Evolutionary conservation across 768 basidiomycete genomes (phyloP), one percentile per base, ranked within the genome.

Genomic region (Wakefieldia striispora): DNA sequence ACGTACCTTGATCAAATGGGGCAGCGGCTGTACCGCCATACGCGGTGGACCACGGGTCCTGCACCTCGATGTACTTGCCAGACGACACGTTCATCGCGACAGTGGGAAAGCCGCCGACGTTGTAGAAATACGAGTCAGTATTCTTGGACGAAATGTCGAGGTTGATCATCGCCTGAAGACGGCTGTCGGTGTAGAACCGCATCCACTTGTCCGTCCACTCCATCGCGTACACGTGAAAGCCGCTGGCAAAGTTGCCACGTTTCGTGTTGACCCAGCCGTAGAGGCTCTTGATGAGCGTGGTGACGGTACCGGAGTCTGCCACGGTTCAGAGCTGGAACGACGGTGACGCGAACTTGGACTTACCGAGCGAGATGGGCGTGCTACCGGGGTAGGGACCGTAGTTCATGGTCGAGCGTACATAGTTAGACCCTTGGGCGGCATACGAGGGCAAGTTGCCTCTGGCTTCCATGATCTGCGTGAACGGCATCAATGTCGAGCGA

Each of bases 171-270:
- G 78, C 77, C 53, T 69, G 51, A 24, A 83, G 70, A 44, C 77
- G 70, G 33, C 64, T 69, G 66, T 84, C 82, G 43, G 78, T 73
- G 62, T 81, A 78, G 54, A 77, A 71, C 45, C 75, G 74, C 64
- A 84, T 74, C 69, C 75, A 82, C 24, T 69, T 63, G 12, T 72
- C 73, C 16, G 78, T 83, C 83, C 82, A 84, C 58, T 84, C 82
- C 49, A 84, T 59, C 17, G 76, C 72, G 51, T 79, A 84, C 5
- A 73, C 74, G 58, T 82, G 80, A 69, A 75, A 83, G 16, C 62
- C 70, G 43, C 71, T 63, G 42, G 74, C 75, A 64, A 68, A 81
- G 61, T 71, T 73, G 19, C 70, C 63, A 37, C 73, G 76, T 55
- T 79, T 67, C 17, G 62, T 69, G 51, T 27, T 55, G 14, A 69